phyloP scores from a whole-genome alignment of 352 stramenopile species.

The Achlya hypogyna region DNA sequence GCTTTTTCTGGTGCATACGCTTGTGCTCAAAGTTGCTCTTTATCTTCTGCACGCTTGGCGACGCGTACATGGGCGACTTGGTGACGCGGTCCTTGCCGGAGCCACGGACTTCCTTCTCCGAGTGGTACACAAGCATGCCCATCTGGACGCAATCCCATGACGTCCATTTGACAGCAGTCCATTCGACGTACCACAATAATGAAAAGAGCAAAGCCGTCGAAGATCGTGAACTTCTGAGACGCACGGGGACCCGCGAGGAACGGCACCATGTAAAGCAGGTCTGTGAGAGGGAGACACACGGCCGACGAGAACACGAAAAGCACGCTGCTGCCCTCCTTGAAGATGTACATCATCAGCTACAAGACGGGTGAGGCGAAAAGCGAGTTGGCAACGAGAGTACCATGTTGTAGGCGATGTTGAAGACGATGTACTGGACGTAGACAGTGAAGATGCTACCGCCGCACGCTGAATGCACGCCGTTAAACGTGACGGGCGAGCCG shows the following conservation, averaged over 20 bases:
- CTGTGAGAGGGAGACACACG: slow-evolving; percentile 17
- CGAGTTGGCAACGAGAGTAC: neutral
- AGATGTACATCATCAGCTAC: slow-evolving; percentile 25
- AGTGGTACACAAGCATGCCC: slow-evolving; percentile 22
- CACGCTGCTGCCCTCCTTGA: slow-evolving; percentile 20
- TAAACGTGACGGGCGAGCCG: slow-evolving; percentile 15
- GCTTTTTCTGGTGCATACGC: neutral
- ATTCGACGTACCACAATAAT: slow-evolving; percentile 18
- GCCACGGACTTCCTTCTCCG: slow-evolving; percentile 16
- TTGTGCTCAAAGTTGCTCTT: slow-evolving; percentile 15
- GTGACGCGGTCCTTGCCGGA: slow-evolving; percentile 1
- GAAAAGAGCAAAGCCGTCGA: slow-evolving; percentile 20
- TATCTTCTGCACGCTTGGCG: slow-evolving; percentile 48
- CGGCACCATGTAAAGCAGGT: slow-evolving; percentile 18
- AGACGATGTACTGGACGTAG: slow-evolving; percentile 21
- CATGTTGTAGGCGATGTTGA: slow-evolving; percentile 25
- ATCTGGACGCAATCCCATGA: too few relatives aligned
- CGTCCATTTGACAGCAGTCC: too few relatives aligned
- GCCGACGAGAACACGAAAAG: slow-evolving; percentile 26
- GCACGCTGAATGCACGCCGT: slow-evolving; percentile 15
- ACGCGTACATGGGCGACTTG: slow-evolving; percentile 16
- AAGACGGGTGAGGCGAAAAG: neutral
- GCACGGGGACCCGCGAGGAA: slow-evolving; percentile 13
- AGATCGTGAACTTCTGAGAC: slow-evolving; percentile 18
- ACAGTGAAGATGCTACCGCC: slow-evolving; percentile 17